These are phyloP conservation scores for Mycena epipterygia DNA, from an alignment of 768 basidiomycete species.

Conservation along the genomic window DNA sequence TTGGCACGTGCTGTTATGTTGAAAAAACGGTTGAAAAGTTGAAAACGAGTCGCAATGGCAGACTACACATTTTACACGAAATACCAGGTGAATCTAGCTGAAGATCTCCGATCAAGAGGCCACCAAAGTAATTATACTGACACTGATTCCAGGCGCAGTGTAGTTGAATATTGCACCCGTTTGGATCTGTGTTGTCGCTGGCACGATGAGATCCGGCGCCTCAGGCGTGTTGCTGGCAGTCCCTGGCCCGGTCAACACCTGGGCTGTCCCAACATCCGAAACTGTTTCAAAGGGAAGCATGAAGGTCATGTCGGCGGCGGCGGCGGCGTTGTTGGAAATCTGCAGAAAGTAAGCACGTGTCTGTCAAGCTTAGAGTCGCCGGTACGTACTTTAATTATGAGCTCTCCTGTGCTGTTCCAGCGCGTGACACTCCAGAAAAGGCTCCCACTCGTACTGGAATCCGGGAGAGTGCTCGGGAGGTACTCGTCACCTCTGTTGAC, in stretches of 20 bases:
- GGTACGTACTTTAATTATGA: conserved; percentile 72
- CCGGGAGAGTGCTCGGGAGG: conserved; percentile 72
- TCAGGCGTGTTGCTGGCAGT: conserved; percentile 69
- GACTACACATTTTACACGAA: too few species aligned
- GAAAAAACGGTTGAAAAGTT: too few species aligned
- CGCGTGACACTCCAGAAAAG: conserved; percentile 74
- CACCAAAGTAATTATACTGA: conserved; percentile 54
- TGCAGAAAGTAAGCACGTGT: conserved; percentile 37
- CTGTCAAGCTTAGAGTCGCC: background rate
- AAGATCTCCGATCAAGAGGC: conserved; percentile 34
- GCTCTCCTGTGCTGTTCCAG: conserved; percentile 50
- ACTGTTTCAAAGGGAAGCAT: conserved; percentile 67
- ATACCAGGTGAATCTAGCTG: background rate
- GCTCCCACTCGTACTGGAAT: conserved; percentile 50
- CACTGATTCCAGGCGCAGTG: conserved; percentile 63
- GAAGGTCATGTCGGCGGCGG: conserved; percentile 61
- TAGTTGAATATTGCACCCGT: conserved; percentile 68
- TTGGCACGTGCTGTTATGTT: background rate
- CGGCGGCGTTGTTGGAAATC: conserved; percentile 65
- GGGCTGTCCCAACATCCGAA: conserved; percentile 55
- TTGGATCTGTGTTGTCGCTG: conserved; percentile 57
- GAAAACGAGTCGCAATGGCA: too few species aligned
- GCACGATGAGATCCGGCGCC: conserved; percentile 61
- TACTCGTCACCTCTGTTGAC: conserved; percentile 73
- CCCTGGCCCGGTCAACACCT: conserved; percentile 62